Evolutionary conservation across 352 stramenopile species (phyloP).

Genomic region (Phytophthora pistaciae): DNA sequence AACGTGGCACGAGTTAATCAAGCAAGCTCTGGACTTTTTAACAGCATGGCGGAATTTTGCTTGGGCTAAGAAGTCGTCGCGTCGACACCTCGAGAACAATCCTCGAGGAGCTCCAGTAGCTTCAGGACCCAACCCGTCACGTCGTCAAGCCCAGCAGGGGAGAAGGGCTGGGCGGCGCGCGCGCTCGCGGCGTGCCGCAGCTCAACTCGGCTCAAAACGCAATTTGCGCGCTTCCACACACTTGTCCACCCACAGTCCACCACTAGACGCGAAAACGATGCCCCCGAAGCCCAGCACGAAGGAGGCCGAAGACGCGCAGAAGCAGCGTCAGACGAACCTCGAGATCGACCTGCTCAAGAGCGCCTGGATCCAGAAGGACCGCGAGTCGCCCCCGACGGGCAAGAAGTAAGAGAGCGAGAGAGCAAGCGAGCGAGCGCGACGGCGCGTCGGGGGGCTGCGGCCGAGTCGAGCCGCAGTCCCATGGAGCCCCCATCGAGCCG

Average conservation of each 20-base stretch:
- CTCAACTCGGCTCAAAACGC: constrained; percentile 44
- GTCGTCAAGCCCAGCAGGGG: constrained; percentile 19
- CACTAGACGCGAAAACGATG: constrained; percentile 31
- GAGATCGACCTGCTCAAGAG: constrained; percentile 74
- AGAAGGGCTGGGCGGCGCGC: constrained; percentile 19
- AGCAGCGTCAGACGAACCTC: constrained; percentile 72
- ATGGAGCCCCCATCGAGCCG: background rate
- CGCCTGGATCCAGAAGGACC: constrained; percentile 69
- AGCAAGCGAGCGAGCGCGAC: constrained; percentile 1
- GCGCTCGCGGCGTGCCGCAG: constrained; percentile 24
- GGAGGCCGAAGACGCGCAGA: constrained; percentile 51
- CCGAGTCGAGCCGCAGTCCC: background rate
- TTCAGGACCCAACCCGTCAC: constrained; percentile 46
- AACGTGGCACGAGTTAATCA: constrained; percentile 36
- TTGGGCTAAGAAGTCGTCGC: constrained; percentile 40
- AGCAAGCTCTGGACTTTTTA: constrained; percentile 41
- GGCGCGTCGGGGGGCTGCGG: background rate
- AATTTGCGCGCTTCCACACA: constrained; percentile 45
- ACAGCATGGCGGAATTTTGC: constrained; percentile 45
- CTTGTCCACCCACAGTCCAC: constrained; percentile 24
- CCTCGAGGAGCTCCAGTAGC: constrained; percentile 37
- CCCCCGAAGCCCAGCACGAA: constrained; percentile 42
- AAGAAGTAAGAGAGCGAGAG: constrained; percentile 38
- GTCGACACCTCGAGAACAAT: constrained; percentile 42
- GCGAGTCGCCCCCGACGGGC: constrained; percentile 41